Conservation (phyloP, 225 moss, liverwort and hornwort genomes). For the Polytrichum formosum region DNA sequence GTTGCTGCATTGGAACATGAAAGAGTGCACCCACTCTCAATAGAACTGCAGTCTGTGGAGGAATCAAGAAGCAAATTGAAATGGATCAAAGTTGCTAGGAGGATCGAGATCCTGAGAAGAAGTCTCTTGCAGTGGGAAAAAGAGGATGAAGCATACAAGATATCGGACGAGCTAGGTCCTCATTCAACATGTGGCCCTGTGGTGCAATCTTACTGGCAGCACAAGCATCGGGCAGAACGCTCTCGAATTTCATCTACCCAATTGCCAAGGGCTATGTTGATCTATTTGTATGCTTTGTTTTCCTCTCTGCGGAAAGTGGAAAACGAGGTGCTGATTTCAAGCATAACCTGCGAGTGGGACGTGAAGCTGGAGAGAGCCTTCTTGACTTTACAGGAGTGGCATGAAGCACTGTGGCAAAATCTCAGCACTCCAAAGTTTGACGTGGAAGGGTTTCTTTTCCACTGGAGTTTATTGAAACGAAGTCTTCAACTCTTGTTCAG, state of each 20-base stretch:
- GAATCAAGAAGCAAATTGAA: constrained; percentile 7
- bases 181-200: constrained; percentile 34
- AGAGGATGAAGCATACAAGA: constrained; percentile 69
- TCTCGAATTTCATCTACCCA: constrained; percentile 37
- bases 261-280: constrained; percentile 59
- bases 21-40: constrained; percentile 49
- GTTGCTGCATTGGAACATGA: constrained; percentile 53
- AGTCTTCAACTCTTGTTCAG: constrained; percentile 37
- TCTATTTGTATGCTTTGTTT: constrained; percentile 58
- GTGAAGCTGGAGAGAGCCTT: constrained; percentile 28
- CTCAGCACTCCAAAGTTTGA: constrained; percentile 44
- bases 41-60: constrained; percentile 41
- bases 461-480: constrained; percentile 68
- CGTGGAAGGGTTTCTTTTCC: constrained; percentile 62
- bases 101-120: constrained; percentile 55
- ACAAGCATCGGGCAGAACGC: constrained; percentile 42
- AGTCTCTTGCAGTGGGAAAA: constrained; percentile 82
- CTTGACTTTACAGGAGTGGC: constrained; percentile 67
- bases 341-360: constrained; percentile 40
- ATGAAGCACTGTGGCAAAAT: constrained; percentile 78
- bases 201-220: constrained; percentile 77
- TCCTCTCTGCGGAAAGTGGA: constrained; percentile 63
- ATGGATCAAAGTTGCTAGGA: constrained; percentile 33
- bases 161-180: constrained; percentile 30
- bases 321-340: constrained; percentile 49